phyloP scores from a whole-genome alignment of 805 yeast genomes.

The Hanseniaspora lachancei region DNA sequence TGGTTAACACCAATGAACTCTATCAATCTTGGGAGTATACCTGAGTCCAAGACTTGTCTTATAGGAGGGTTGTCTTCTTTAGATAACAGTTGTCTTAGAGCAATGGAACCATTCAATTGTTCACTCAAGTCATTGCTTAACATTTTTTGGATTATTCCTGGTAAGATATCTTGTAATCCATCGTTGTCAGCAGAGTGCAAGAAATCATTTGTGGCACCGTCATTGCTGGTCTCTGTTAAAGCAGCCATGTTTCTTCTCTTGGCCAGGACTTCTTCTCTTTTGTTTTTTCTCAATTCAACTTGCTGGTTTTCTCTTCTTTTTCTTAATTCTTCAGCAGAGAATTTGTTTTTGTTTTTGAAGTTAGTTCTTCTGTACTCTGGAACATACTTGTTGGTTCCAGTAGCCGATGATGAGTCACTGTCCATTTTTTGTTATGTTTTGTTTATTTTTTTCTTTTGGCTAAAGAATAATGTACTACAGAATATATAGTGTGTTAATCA shows the following conservation, averaged over 20 bases:
- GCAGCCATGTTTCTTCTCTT: constrained; percentile 73
- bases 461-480: neutral
- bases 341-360: constrained; percentile 87
- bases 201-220: constrained; percentile 35
- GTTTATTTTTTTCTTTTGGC: neutral
- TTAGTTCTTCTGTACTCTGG: constrained; percentile 97
- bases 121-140: constrained; percentile 60
- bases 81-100: constrained; percentile 83
- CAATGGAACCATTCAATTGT: constrained; percentile 79
- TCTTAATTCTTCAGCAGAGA: constrained; percentile 89
- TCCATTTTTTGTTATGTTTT: constrained; percentile 37
- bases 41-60: constrained; percentile 79
- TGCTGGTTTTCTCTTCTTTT: constrained; percentile 96
- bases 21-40: constrained; percentile 86
- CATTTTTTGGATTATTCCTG: constrained; percentile 72
- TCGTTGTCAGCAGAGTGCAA: constrained; percentile 19
- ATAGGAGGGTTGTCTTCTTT: constrained; percentile 95
- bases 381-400: constrained; percentile 63
- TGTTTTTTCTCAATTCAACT: constrained; percentile 89
- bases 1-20: constrained; percentile 65
- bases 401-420: constrained; percentile 32
- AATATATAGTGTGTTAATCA: no score
- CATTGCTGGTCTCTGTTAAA: constrained; percentile 32
- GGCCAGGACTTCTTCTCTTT: constrained; percentile 85
- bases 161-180: constrained; percentile 50